Percentiles rank a stretch among this genome's conserved stretches.
Evolutionary conservation across 768 basidiomycete genomes (phyloP).

Genomic region (Hortiboletus flavorubellus): DNA sequence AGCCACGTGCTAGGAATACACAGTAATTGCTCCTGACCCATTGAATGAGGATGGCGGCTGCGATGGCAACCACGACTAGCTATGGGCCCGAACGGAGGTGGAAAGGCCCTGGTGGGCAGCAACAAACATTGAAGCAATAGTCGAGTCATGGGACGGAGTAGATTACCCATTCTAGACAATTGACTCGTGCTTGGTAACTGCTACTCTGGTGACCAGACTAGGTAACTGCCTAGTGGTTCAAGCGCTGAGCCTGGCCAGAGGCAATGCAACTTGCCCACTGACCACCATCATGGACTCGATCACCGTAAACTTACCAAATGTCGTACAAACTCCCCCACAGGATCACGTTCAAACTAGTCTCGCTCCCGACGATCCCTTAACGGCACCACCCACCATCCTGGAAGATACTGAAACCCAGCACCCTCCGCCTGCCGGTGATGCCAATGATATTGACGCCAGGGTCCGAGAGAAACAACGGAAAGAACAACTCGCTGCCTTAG

Average conservation of each 20-base stretch:
- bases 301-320: neutral
- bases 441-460: no score
- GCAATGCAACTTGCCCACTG: neutral
- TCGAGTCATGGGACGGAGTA: neutral
- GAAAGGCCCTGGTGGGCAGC: neutral
- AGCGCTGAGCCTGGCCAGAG: neutral
- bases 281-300: conserved; percentile 17
- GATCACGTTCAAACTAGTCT: neutral
- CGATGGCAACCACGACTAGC: neutral
- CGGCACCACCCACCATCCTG: neutral
- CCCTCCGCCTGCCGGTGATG: neutral
- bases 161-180: neutral
- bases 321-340: neutral
- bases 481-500: neutral
- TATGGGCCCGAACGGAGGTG: neutral
- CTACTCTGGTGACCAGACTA: no score
- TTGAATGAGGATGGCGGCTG: neutral
- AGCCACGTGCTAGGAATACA: neutral
- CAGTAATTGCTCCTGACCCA: neutral
- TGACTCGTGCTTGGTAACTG: neutral
- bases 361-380: neutral
- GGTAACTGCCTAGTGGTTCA: neutral
- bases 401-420: neutral
- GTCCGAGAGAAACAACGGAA: neutral
- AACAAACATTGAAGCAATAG: no score